Evolutionary conservation across 257 asterid species (phyloP).

Genomic region (Solanum bukasovii): DNA sequence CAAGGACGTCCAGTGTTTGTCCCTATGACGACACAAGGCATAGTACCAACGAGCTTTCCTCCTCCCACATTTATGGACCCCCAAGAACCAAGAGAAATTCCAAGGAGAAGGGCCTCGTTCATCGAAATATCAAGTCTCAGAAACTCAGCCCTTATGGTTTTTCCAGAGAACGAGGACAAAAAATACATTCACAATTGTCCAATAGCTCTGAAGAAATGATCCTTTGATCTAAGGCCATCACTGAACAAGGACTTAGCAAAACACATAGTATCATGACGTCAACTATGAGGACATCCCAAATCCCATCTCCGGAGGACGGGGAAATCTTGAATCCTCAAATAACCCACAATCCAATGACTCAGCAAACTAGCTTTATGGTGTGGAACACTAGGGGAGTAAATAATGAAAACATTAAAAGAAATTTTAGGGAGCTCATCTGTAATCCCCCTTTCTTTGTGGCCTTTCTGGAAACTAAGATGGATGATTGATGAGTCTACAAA

Average conservation of each 20-base stretch:
- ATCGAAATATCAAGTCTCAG: neutral
- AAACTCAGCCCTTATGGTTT: neutral
- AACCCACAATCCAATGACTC: neutral
- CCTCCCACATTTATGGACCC: neutral
- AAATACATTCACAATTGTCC: neutral
- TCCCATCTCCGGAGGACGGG: neutral
- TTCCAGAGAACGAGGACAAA: neutral
- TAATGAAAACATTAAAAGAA: neutral
- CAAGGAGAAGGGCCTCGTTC: neutral
- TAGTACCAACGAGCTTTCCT: neutral
- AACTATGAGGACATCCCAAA: neutral
- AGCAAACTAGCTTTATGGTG: no score
- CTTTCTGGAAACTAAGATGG: neutral
- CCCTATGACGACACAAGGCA: neutral
- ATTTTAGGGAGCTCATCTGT: neutral
- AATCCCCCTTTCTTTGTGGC: neutral
- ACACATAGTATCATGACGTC: neutral
- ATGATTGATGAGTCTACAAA: no score
- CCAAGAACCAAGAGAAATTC: neutral
- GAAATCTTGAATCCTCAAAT: neutral
- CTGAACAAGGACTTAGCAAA: neutral
- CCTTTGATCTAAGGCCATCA: neutral
- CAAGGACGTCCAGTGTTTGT: neutral
- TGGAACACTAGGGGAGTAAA: neutral
- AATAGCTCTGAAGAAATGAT: neutral